Conservation (phyloP, 2,329 filamentous ascomycete genomes). For the Fusarium graminum region DNA sequence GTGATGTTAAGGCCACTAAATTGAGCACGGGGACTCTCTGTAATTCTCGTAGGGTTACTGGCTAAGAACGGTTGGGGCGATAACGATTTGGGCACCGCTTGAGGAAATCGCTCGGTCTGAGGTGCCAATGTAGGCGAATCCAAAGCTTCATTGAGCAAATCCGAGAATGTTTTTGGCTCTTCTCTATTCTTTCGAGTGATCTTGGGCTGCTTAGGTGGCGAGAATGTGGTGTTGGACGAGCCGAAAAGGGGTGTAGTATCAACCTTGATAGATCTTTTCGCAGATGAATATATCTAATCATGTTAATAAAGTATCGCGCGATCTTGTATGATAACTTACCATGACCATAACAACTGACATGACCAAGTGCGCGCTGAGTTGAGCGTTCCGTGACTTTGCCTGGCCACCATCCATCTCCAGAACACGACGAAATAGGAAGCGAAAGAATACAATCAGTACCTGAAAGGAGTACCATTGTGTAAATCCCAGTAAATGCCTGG, state of each 20-base stretch:
- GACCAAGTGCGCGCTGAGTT: conserved; percentile 66
- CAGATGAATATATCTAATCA: conserved; percentile 60
- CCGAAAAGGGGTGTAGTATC: conserved; percentile 69
- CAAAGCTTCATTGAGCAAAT: conserved; percentile 54
- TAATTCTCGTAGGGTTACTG: conserved; percentile 24
- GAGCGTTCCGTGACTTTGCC: conserved; percentile 56
- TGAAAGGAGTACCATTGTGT: conserved; percentile 77
- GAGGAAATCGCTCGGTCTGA: conserved; percentile 26
- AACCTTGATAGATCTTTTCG: conserved; percentile 63
- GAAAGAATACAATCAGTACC: conserved; percentile 67
- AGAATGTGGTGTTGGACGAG: conserved; percentile 40
- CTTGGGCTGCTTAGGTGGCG: conserved; percentile 43
- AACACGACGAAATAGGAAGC: conserved; percentile 63
- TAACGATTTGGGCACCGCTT: conserved; percentile 36
- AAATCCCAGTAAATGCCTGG: conserved; percentile 70
- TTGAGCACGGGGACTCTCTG: conserved; percentile 17
- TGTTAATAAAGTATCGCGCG: conserved; percentile 37
- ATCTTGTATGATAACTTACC: conserved; percentile 57
- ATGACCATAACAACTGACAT: conserved; percentile 66
- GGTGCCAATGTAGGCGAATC: conserved; percentile 43
- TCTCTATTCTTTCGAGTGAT: conserved; percentile 44
- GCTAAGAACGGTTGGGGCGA: conserved; percentile 37
- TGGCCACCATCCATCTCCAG: conserved; percentile 57
- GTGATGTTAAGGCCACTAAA: conserved; percentile 41
- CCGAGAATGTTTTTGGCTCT: conserved; percentile 60